Evolutionary conservation across 2,329 filamentous ascomycete species (phyloP), one percentile per base, ranked within the genome.

Genomic region (Alternaria gansuensis): DNA sequence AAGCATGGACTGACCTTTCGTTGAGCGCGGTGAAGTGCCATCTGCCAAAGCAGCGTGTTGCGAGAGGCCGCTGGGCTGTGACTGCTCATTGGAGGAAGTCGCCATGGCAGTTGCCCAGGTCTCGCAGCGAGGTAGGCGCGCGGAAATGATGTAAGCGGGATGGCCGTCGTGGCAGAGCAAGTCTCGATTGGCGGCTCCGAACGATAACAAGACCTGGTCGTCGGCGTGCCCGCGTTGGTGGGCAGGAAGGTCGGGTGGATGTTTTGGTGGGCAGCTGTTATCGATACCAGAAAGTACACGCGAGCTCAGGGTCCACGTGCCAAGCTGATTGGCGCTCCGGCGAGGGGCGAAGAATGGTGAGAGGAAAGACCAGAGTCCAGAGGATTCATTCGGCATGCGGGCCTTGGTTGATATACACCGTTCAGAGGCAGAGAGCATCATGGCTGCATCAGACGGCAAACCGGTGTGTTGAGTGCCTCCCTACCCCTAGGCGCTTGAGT

Each of bases 1-100:
- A 17, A 49, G 8, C 21, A 44, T 24, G 14, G 57, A 76, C 74
- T 69, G 64, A 76, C 74, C 70, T 71, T 77, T 77, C 44, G 65
- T 77, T 40, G 69, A 58, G 51, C 63, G 70, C 41, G 72, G 69
- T 63, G 74, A 75, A 58, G 63, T 58, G 62, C 65, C 66, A 43
- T 62, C 69, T n/a, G 71, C 69, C 51, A 63, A 59, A 40, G 59
- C 59, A 50, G 54, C 61, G 58, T 56, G 58, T 60, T 49, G 63
- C 41, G 60, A 41, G 39, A 52, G 52, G 62, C 57, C 57, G 46
- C 61, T 64, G 44, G 65, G 58, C 54, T 54, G 51, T 46, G 66
- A 62, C 65, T 63, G 68, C 51, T 64, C 63, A 71, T 70, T 75
- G 64, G 68, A 62, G 52, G 54, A n/a, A 31, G 68, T 61, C 3